Evolutionary conservation across 164 flowering plant genomes (phyloP).

Genomic region (Aristolochia contorta): DNA sequence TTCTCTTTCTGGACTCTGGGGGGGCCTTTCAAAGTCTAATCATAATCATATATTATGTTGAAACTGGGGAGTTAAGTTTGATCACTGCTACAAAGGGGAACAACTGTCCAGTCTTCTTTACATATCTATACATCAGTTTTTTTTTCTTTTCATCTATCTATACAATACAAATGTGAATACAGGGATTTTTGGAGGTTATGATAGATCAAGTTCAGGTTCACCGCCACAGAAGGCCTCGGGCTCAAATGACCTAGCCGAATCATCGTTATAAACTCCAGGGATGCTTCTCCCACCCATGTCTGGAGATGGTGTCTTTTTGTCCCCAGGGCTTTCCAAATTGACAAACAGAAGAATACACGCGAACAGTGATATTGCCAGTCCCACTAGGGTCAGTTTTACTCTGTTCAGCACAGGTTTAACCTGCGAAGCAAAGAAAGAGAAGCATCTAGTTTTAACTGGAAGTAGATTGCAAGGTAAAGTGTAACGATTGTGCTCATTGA

Average conservation of each 20-base stretch:
- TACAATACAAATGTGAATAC: not conserved
- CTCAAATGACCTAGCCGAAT: slow-evolving; percentile 82
- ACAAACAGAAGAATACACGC: slow-evolving; percentile 36
- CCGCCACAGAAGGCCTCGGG: slow-evolving; percentile 82
- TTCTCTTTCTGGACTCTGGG: too few species aligned
- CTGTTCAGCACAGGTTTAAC: slow-evolving; percentile 85
- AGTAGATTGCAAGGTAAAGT: not conserved
- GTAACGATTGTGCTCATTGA: not conserved
- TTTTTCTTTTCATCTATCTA: not conserved
- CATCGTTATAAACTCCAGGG: slow-evolving; percentile 73
- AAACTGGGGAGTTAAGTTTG: too few species aligned
- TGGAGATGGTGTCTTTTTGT: slow-evolving; percentile 14
- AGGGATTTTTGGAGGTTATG: slow-evolving; percentile 3
- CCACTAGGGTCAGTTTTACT: slow-evolving; percentile 60
- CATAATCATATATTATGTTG: too few species aligned
- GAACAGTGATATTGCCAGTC: slow-evolving; percentile 46
- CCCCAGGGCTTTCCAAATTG: slow-evolving; percentile 32
- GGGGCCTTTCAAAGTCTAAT: too few species aligned
- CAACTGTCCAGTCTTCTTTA: not conserved
- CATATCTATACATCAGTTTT: not conserved
- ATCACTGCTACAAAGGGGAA: too few species aligned
- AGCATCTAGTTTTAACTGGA: not conserved
- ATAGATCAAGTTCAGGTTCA: slow-evolving; percentile 29
- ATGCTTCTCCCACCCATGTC: slow-evolving; percentile 38
- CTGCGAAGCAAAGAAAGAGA: slow-evolving; percentile 21